phyloP scores from a whole-genome alignment of 768 basidiomycete genomes.

The Gautieria morchelliformis region DNA sequence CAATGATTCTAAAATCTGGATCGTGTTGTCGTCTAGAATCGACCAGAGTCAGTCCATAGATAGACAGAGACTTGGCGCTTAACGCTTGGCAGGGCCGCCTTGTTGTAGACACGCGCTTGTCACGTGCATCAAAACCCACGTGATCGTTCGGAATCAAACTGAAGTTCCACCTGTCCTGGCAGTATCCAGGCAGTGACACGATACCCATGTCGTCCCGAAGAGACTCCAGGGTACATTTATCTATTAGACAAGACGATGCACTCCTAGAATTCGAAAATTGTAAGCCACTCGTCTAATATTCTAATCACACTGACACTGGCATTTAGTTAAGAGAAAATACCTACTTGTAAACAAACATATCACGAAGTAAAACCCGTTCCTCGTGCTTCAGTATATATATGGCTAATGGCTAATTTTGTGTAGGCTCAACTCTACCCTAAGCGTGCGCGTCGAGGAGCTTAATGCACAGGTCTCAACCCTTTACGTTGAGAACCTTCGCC shows the following conservation, averaged over 20 bases:
- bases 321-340: constrained; percentile 83
- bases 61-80: no score
- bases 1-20: no score
- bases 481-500: constrained; percentile 72
- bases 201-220: constrained; percentile 10
- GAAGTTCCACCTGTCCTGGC: not conserved
- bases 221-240: constrained; percentile 11
- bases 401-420: not conserved
- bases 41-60: no score
- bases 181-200: not conserved
- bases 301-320: not conserved
- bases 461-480: constrained; percentile 76
- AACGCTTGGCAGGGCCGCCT: no score
- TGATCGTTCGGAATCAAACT: not conserved
- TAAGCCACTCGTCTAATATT: constrained; percentile 27
- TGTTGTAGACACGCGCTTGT: not conserved
- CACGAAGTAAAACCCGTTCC: constrained; percentile 51
- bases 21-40: no score
- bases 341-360: constrained; percentile 87
- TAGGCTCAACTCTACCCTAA: constrained; percentile 80
- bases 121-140: not conserved
- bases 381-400: not conserved
- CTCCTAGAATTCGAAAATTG: constrained; percentile 79
- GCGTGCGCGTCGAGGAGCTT: constrained; percentile 75
- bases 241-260: constrained; percentile 57